These are phyloP conservation scores for Didymellaceae sp. DNA, from an alignment of 2,329 filamentous ascomycete species.

Conservation along the genomic window DNA sequence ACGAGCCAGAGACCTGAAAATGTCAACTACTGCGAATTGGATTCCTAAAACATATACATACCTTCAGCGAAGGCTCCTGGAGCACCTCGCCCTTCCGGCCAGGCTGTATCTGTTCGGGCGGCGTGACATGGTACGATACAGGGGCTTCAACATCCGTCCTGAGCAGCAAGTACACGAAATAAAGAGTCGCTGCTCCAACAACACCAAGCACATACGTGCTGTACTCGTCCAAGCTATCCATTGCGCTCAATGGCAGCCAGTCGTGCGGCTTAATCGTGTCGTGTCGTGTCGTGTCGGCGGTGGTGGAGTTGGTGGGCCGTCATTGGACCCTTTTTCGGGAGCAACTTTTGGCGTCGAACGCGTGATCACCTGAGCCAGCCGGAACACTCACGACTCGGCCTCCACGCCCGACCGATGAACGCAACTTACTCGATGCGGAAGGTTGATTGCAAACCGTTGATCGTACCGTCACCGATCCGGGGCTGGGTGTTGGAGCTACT, in stretches of 20 bases:
- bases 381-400: neutral
- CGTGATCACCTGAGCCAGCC: constrained; percentile 24
- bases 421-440: constrained; percentile 11
- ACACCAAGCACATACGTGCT: constrained; percentile 27
- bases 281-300: no score
- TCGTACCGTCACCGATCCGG: constrained; percentile 5
- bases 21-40: constrained; percentile 11
- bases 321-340: constrained; percentile 13
- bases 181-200: constrained; percentile 32
- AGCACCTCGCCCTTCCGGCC: constrained; percentile 64
- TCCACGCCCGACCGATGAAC: neutral
- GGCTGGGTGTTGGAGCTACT: neutral
- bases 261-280: neutral
- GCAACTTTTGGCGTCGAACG: constrained; percentile 17
- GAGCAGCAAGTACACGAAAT: constrained; percentile 34
- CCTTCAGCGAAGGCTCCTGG: constrained; percentile 67
- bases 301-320: neutral
- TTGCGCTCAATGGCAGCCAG: constrained; percentile 21
- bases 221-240: constrained; percentile 39
- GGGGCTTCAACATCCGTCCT: constrained; percentile 48
- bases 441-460: neutral
- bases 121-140: constrained; percentile 66
- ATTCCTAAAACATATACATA: constrained; percentile 27
- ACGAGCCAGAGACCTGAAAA: constrained; percentile 63
- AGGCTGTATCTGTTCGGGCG: constrained; percentile 65